Evolutionary conservation across 257 asterid species (phyloP), one percentile per base, ranked within the genome.

Genomic region (Mitragyna speciosa): DNA sequence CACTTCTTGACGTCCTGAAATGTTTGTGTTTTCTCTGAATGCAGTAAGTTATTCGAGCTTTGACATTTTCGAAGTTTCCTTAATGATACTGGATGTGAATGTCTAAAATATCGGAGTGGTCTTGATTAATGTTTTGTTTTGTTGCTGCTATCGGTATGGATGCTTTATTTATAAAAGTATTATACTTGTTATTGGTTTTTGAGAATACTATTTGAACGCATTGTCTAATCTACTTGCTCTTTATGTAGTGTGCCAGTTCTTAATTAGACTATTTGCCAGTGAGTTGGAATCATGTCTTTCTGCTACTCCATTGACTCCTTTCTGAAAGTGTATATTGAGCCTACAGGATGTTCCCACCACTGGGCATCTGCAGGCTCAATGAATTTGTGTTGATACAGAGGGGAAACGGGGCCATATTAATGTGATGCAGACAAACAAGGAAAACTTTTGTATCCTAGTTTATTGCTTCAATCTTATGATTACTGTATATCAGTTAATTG

Each of bases 261-360:
- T n/a, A 49, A 20, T 68, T 49, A 26, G 17, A 43, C 67, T 59
- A n/a, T 56, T 16, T 59, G 52, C 45, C 43, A 19, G 24, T 28
- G 75, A 24, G 66, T 67, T 45, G 39, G 59, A 16, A 63, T 39
- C 43, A 10, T 31, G 66, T 61, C 76, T 54, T 75, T 76, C 30
- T 75, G 81, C 67, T 19, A 12, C 59, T 56, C 51, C 45, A 77
- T n/a, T 72, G 59, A 68, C 76, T 30, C 70, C 59, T 51, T 59
- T 74, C 82, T 81, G 78, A 81, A 76, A 70, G 31, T n/a, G 70
- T 64, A 33, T 64, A 33, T 66, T 74, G 59, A 81, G 83, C 76
- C 76, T 85, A 39, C 92, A 95, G 99, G 97, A 72, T 86, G 90
- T 87, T 89, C 83, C 78, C 90, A 87, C 82, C 75, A 87, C 84